A percentile compares a stretch with the other conserved stretches of the same genome.
Conservation (phyloP, 2,329 filamentous ascomycete species). For the Cordyceps fumosorosea region DNA sequence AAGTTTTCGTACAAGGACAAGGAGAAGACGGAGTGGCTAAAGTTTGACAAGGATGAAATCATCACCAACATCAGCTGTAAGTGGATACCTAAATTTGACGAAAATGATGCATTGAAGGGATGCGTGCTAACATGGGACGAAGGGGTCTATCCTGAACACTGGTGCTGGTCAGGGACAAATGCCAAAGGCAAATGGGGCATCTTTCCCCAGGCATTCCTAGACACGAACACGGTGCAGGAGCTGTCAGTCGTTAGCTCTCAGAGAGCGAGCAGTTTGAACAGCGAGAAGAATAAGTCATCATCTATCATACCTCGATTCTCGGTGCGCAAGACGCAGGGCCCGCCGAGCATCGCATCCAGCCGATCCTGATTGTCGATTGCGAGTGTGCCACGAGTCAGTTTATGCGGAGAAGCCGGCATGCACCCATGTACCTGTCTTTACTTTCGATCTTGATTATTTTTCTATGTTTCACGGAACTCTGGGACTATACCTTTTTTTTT, state of each 20-base stretch:
- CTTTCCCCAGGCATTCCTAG: conserved; percentile 45
- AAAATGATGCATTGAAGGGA: background rate
- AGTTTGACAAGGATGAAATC: conserved; percentile 58
- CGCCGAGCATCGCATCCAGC: conserved; percentile 26
- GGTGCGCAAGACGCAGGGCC: conserved; percentile 19
- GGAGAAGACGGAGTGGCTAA: conserved; percentile 42
- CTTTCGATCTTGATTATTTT: background rate
- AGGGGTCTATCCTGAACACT: conserved; percentile 41
- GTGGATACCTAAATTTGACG: conserved; percentile 18
- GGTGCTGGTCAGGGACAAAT: conserved; percentile 51
- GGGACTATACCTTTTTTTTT: background rate
- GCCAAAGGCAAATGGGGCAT: conserved; percentile 46
- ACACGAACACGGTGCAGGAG: conserved; percentile 38
- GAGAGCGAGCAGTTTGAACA: conserved; percentile 25
- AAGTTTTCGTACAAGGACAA: conserved; percentile 41
- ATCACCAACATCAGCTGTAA: conserved; percentile 58
- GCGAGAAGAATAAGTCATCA: conserved; percentile 28
- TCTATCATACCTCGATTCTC: conserved; percentile 31
- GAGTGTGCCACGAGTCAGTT: background rate
- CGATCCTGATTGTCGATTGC: conserved; percentile 16
- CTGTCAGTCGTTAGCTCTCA: conserved; percentile 22
- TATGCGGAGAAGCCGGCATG: background rate
- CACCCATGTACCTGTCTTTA: background rate
- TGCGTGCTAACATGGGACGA: conserved; percentile 2
- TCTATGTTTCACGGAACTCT: background rate